These are phyloP conservation scores for Collybia mongolica DNA, from an alignment of 768 basidiomycete genomes.

Conservation along the genomic window DNA sequence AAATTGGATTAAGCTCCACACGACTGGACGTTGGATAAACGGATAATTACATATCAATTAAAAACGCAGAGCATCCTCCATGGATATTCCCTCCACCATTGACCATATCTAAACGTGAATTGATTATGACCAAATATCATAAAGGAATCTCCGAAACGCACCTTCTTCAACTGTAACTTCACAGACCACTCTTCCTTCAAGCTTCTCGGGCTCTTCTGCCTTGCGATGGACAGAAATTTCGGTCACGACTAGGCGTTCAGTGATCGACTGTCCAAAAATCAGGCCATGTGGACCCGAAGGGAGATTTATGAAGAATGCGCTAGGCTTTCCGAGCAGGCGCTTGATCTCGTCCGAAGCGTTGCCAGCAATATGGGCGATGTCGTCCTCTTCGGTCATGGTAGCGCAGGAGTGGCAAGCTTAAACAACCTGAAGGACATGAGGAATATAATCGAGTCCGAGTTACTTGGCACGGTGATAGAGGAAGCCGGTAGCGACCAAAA, in stretches of 20 bases:
- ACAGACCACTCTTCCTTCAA: constrained; percentile 44
- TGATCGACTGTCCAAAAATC: constrained; percentile 16
- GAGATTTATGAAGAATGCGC: constrained; percentile 11
- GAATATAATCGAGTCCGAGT: no score
- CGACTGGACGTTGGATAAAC: neutral
- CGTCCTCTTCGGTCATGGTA: constrained; percentile 6
- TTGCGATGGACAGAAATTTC: constrained; percentile 44
- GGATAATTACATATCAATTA: constrained; percentile 47
- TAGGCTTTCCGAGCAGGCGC: constrained; percentile 15
- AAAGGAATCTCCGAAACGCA: constrained; percentile 10
- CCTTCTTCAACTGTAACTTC: constrained; percentile 46
- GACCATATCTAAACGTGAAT: constrained; percentile 45
- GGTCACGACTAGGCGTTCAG: constrained; percentile 25
- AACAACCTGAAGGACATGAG: no score
- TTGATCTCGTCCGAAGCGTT: constrained; percentile 30
- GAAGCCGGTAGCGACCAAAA: no score
- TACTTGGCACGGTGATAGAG: no score
- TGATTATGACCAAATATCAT: neutral
- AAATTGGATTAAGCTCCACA: neutral
- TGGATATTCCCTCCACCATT: constrained; percentile 47
- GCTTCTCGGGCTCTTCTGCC: constrained; percentile 39
- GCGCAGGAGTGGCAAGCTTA: neutral
- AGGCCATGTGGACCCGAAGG: constrained; percentile 9
- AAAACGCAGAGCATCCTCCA: constrained; percentile 52
- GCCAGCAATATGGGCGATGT: constrained; percentile 22